Evolutionary conservation across 164 flowering plant genomes (phyloP).

Genomic region (Vitis cinerea): DNA sequence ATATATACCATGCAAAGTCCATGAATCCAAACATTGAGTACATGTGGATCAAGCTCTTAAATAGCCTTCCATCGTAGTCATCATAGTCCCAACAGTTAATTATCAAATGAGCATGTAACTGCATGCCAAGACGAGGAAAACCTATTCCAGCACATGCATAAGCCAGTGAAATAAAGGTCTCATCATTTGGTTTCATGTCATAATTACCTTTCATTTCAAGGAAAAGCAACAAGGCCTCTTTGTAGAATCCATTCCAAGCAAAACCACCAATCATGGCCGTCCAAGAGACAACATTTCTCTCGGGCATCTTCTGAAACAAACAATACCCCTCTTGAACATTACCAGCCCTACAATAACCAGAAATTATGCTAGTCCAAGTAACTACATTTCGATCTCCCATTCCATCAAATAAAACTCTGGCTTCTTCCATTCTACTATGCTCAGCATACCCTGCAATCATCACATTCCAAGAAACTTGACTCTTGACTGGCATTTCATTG

Average conservation of each 20-base stretch:
- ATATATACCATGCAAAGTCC: constrained; percentile 41
- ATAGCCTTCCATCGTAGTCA: constrained; percentile 43
- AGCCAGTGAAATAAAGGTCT: constrained; percentile 50
- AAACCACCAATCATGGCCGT: constrained; percentile 77
- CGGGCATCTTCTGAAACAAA: constrained; percentile 51
- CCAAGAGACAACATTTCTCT: constrained; percentile 62
- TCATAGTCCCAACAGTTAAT: constrained; percentile 27
- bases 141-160: constrained; percentile 58
- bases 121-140: constrained; percentile 43
- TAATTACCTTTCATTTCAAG: constrained; percentile 27
- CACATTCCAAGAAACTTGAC: constrained; percentile 47
- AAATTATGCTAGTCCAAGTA: constrained; percentile 64
- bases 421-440: constrained; percentile 43
- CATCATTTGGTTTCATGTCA: constrained; percentile 38
- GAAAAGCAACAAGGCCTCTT: constrained; percentile 47
- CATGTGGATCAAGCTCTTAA: constrained; percentile 51
- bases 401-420: constrained; percentile 43
- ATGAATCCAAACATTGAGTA: constrained; percentile 42
- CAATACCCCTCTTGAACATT: constrained; percentile 44
- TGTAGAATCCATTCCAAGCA: constrained; percentile 50
- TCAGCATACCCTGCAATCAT: constrained; percentile 51
- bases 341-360: constrained; percentile 58
- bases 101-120: constrained; percentile 52
- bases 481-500: constrained; percentile 37
- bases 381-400: constrained; percentile 46